Percentiles rank a stretch among this genome's conserved stretches.
These are phyloP conservation scores for Penicillium samsonianum DNA, from an alignment of 495 filamentous ascomycete genomes.

Conservation along the genomic window DNA sequence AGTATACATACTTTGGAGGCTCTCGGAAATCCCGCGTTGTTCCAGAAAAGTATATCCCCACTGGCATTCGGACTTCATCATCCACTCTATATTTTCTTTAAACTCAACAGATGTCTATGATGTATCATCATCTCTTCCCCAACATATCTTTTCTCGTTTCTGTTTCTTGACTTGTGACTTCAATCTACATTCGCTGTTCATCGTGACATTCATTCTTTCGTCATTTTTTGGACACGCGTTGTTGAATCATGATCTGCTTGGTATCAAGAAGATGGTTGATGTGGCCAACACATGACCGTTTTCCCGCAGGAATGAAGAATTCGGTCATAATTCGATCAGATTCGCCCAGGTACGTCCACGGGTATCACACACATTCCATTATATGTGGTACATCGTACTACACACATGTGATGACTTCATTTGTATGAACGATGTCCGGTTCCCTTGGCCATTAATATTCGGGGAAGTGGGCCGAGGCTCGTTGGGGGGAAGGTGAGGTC, in stretches of 20 bases:
- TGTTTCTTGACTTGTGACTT: neutral
- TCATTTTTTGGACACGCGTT: neutral
- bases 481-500: no score
- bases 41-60: no score
- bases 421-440: neutral
- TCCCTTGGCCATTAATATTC: neutral
- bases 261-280: no score
- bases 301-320: no score
- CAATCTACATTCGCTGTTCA: neutral
- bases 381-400: neutral
- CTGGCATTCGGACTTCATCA: no score
- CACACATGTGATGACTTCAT: neutral
- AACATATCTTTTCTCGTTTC: no score
- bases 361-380: neutral
- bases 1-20: neutral
- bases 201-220: neutral
- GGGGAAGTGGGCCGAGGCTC: neutral
- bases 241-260: slow-evolving; percentile 1
- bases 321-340: neutral
- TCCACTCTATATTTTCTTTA: no score
- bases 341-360: neutral
- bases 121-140: no score
- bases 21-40: neutral
- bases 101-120: no score
- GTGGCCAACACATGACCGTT: no score